A percentile compares a stretch with the other conserved stretches of the same genome.
Conservation (phyloP, 139 green algal species). For the Chlamydomonas asymmetrica region DNA sequence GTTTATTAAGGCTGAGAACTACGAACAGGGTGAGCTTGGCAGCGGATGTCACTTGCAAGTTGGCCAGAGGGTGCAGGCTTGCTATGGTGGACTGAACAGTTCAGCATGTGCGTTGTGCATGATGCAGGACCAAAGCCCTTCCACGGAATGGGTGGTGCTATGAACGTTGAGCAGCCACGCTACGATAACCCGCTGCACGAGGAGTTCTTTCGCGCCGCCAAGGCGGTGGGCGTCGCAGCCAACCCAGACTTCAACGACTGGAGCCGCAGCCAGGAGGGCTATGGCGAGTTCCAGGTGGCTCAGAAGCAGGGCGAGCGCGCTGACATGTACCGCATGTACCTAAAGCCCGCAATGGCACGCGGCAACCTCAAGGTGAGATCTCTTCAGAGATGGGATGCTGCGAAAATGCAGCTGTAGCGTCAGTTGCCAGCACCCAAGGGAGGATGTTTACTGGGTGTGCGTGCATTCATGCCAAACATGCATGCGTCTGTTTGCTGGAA, state of each 20-base stretch:
- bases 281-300: slow-evolving; percentile 86
- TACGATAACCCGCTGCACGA: slow-evolving; percentile 66
- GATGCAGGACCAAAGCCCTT: slow-evolving; percentile 30
- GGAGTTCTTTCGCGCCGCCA: slow-evolving; percentile 75
- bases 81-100: too few relatives aligned
- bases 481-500: too few relatives aligned
- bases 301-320: slow-evolving; percentile 73
- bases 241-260: slow-evolving; percentile 94
- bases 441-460: too few relatives aligned
- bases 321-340: slow-evolving; percentile 73
- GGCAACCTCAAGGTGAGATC: slow-evolving; percentile 73
- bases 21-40: slow-evolving; percentile 57
- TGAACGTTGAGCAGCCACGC: slow-evolving; percentile 78
- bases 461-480: too few relatives aligned
- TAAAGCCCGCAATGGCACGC: slow-evolving; percentile 68
- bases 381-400: too few relatives aligned
- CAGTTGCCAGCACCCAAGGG: too few relatives aligned
- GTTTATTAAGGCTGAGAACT: slow-evolving; percentile 79
- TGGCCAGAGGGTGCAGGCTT: too few relatives aligned
- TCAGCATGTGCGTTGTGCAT: background rate
- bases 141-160: slow-evolving; percentile 67
- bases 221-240: slow-evolving; percentile 53
- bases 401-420: too few relatives aligned
- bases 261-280: slow-evolving; percentile 69
- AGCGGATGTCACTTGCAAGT: too few relatives aligned